Evolutionary conservation across 257 asterid species (phyloP), one percentile per base, ranked within the genome.

Genomic region (Rauvolfia tetraphylla): DNA sequence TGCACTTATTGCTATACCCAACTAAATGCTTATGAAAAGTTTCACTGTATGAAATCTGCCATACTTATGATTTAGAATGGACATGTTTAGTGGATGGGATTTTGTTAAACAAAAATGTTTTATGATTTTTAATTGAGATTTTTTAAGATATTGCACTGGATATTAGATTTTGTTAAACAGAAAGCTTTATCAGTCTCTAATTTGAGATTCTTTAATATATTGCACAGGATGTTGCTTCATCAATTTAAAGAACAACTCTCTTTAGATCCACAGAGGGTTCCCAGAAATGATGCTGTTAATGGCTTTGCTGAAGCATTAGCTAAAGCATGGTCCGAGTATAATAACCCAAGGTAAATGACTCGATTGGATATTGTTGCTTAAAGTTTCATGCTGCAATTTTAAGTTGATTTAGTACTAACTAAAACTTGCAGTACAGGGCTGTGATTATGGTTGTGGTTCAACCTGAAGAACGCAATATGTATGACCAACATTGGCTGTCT

Each of bases 401-500:
- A 54, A 33, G 74, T 76, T 67, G 33, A 56, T 61, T 33, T 78
- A 29, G 57, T 9, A n/a, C 84, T 85, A 68, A 84, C 81, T 51
- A 70, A 74, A 70, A 77, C 72, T 76, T 69, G 68, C 62, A 81
- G 39, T 83, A 59, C 91, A 95, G 99, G 85, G 90, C 98, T 83
- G 87, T 92, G 42, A 86, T 95, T 84, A 53, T 95, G 96, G 63
- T 88, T 54, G 97, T 92, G 82, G 96, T 92, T 77, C 98, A 92
- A 86, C 56, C 90, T 66, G 97, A 92, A 84, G 98, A 92, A 68
- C 87, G 96, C 46, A 95, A 95, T 83, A 92, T 91, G 98, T 95
- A 95, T 44, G 99, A 95, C 82, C 98, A 93, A 63, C 96, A 89
- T 83, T 95, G 99, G 97, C 90, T 95, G 69, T 90, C 82, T 76